Percentiles rank a stretch among this genome's conserved stretches.
These are phyloP conservation scores for Danielia oregonensis DNA, from an alignment of 805 yeast genomes.

Conservation along the genomic window DNA sequence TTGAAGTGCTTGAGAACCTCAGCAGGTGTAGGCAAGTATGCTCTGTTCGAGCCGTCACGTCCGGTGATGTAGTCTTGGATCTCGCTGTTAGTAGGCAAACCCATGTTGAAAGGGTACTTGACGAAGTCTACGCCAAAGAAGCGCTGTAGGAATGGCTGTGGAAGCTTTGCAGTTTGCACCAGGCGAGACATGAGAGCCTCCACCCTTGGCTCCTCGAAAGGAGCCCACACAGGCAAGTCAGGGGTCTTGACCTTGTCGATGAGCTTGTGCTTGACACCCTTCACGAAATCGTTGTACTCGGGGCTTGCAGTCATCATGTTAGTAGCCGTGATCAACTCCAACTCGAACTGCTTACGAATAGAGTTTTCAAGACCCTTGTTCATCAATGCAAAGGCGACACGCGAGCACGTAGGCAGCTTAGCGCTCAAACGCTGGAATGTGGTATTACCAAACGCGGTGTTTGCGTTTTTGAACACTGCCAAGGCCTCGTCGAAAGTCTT, in stretches of 20 bases:
- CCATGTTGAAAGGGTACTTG: constrained; percentile 62
- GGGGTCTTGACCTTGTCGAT: constrained; percentile 59
- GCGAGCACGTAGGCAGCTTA: constrained; percentile 78
- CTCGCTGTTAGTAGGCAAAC: constrained; percentile 71
- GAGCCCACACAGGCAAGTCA: constrained; percentile 42
- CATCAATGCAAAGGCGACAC: constrained; percentile 66
- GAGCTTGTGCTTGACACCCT: constrained; percentile 62
- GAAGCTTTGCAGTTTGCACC: constrained; percentile 12
- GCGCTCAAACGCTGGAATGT: constrained; percentile 53
- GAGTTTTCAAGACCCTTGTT: constrained; percentile 56
- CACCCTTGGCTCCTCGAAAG: constrained; percentile 25
- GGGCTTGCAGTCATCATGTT: constrained; percentile 59
- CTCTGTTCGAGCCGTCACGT: constrained; percentile 58
- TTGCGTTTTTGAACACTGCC: constrained; percentile 47
- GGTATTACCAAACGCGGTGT: constrained; percentile 61
- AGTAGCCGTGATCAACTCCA: constrained; percentile 74
- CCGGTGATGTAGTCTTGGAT: constrained; percentile 68
- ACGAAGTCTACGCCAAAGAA: constrained; percentile 39
- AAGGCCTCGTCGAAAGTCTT: constrained; percentile 53
- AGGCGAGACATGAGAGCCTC: constrained; percentile 18
- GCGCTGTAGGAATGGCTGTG: constrained; percentile 33
- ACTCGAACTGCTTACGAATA: constrained; percentile 61
- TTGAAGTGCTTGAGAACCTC: constrained; percentile 68
- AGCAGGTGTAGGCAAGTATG: constrained; percentile 61
- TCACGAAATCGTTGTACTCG: constrained; percentile 55